Base-by-base conservation (phyloP, 768 basidiomycete species). In the Lactarius vividus region DNA sequence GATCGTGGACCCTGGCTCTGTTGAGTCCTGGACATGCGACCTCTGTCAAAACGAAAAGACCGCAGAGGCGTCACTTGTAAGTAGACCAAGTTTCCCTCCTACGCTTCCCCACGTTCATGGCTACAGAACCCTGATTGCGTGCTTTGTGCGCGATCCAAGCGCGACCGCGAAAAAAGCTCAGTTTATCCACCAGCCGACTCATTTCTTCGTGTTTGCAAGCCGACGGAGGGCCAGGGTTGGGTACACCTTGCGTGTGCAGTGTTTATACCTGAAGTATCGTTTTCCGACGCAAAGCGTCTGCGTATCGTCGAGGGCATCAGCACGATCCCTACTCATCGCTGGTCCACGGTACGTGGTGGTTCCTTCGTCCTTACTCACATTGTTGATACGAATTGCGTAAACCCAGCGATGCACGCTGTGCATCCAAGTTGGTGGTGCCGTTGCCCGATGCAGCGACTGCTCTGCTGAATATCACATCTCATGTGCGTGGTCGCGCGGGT, bases 141-240 rank as follows among this genome's bases (percentile, higher is more conserved):
- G 2, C 80, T 97, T 20, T 97, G 95, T 75, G 92, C 94, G 9
- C 83, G 85, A 23, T 74, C 78, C 56, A 76, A 79, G 28, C 76
- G 80, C 52, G 84, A 85, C 66, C 79, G 83, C 29, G 82, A 79
- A 73, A 66, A 61, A 33, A 82, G 80, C 73, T 79, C 75, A 6
- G 75, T 79, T 33, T 78, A 79, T 59, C 83, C 85, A 46, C 78
- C 84, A 5, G 71, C 84, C 5, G 85, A 89, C 71, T 83, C 81
- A 35, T 96, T 83, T 73, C 78, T 95, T 64, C 83, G 92, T 62
- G 85, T 87, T 49, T 87, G 85, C 73, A 96, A 96, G 73, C 92
- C 92, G 8, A 96, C 95, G 0, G 95, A 97, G 78, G 92, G 93
- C 11, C 89, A 93, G 75, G 88, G 90, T 63, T 97, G 95, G 95